Evolutionary conservation across 257 asterid species (phyloP), one percentile per base, ranked within the genome.

Genomic region (Solanum acaule): DNA sequence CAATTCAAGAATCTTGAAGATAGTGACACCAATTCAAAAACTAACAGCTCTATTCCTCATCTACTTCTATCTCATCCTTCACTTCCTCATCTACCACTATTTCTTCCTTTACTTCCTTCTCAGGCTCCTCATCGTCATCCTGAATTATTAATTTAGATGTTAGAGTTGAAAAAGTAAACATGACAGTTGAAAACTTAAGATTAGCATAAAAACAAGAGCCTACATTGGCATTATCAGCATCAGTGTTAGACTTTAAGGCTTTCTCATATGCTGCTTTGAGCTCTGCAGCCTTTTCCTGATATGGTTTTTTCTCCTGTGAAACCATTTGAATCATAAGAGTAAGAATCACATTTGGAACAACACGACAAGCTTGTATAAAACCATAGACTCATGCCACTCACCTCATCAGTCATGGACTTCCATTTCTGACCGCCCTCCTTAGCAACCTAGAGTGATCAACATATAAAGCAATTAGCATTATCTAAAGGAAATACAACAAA

Each of bases 351-450:
- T 11, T 35, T 1, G 2, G 52, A 31, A 6, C 40, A 71, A 4
- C 44, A 15, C 68, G 9, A 25, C 4, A 79, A 25, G 79, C 22
- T 10, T 8, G 2, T 13, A 44, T 13, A 40, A 20, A 68, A 14
- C 4, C 6, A 11, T 29, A 1, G 2, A 70, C 34, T 70, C 23
- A 14, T 4, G 37, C 22, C 35, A 70, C 94, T 87, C 59, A 94
- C 98, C 59, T 95, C 99, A 82, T 93, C 96, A 52, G 94, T 90
- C 94, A 95, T 20, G 23, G 96, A 92, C 65, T 93, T 95, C 98
- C 98, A 96, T 87, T 93, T 93, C 93, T 88, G 94, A 87, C 98
- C 99, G 86, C 98, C 98, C 90, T 93, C 98, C 77, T 96, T 97
- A 0, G 98, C 98, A 89, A 92, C 98, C 98, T 96, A 88, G 34